Conservation (phyloP, 305 asterid genomes). For the Fraxinus paxiana region DNA sequence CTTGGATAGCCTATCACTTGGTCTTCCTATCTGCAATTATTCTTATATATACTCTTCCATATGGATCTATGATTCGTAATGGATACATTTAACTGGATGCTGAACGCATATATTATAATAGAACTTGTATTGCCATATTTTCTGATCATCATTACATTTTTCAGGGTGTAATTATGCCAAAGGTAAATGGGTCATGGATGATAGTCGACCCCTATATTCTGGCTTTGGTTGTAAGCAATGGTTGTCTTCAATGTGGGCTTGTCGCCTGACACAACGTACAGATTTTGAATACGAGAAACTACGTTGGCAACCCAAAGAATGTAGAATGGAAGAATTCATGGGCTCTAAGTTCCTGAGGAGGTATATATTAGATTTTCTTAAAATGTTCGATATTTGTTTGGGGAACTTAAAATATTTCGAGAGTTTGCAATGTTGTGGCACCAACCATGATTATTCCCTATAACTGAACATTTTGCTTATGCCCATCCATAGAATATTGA, state of each 20-base stretch:
- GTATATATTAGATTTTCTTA: slow-evolving; percentile 33
- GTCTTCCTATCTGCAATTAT: background rate
- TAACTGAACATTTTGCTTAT: background rate
- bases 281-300: slow-evolving; percentile 87
- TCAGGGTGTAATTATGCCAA: slow-evolving; percentile 68
- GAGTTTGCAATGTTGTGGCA: background rate
- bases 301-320: slow-evolving; percentile 76
- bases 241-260: slow-evolving; percentile 98
- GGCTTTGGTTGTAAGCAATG: slow-evolving; percentile 86
- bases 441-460: background rate
- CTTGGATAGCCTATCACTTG: background rate
- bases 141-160: slow-evolving; percentile 27
- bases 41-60: background rate
- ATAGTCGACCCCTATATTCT: slow-evolving; percentile 66
- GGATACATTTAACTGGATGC: slow-evolving; percentile 4
- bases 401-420: slow-evolving; percentile 3
- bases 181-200: slow-evolving; percentile 80
- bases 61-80: background rate
- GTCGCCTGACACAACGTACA: slow-evolving; percentile 81
- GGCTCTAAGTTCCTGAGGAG: slow-evolving; percentile 63
- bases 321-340: slow-evolving; percentile 70
- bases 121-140: background rate
- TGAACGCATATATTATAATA: background rate
- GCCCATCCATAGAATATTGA: background rate
- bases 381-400: slow-evolving; percentile 16